Conservation (phyloP, 495 filamentous ascomycete species). For the Neurospora sp. region DNA sequence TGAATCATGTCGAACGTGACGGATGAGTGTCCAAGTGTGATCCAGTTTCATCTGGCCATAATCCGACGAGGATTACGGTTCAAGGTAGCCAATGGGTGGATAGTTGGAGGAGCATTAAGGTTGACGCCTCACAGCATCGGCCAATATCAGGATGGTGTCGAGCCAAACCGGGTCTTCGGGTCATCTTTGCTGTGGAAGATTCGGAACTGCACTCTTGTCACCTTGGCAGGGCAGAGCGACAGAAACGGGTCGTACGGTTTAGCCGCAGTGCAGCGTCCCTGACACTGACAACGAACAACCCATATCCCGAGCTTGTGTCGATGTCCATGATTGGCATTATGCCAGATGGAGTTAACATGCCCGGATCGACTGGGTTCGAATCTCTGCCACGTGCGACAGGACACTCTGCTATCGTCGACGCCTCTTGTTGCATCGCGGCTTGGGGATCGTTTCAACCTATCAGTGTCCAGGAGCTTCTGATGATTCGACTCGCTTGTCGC, state of each 20-base stretch:
- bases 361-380: background rate
- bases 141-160: background rate
- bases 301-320: background rate
- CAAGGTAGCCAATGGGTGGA: background rate
- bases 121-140: background rate
- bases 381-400: background rate
- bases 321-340: background rate
- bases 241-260: background rate
- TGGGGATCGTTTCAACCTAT: background rate
- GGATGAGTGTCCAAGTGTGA: background rate
- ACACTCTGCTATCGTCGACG: background rate
- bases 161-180: background rate
- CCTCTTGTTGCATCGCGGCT: background rate
- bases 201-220: background rate
- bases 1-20: background rate
- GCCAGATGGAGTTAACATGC: background rate
- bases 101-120: background rate
- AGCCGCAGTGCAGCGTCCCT: background rate
- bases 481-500: background rate
- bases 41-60: background rate
- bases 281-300: background rate
- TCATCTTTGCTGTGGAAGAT: background rate
- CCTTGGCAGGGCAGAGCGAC: background rate
- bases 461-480: background rate
- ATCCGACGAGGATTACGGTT: background rate